Percentiles rank a stretch among this genome's conserved stretches.
Evolutionary conservation across 306 rosid species (phyloP).

Genomic region (Mimosa pudica): DNA sequence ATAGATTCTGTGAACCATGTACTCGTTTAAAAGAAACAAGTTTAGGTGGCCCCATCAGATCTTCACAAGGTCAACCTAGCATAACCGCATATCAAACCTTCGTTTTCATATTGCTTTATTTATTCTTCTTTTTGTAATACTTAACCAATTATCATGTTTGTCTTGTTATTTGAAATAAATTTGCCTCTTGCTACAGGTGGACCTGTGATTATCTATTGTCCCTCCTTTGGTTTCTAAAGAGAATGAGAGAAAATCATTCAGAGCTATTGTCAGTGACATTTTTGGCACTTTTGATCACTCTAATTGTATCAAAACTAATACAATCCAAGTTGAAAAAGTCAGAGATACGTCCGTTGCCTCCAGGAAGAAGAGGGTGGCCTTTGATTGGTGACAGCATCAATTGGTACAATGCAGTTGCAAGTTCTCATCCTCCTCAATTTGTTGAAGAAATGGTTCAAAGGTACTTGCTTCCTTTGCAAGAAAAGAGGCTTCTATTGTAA

Average conservation of each 20-base stretch:
- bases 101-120: slow-evolving; percentile 11
- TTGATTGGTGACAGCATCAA: slow-evolving; percentile 84
- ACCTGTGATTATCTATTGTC: slow-evolving; percentile 28
- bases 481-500: slow-evolving; percentile 30
- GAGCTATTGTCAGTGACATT: slow-evolving; percentile 45
- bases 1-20: slow-evolving; percentile 21
- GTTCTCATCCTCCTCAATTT: slow-evolving; percentile 82
- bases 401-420: slow-evolving; percentile 90
- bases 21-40: slow-evolving; percentile 33
- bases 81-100: slow-evolving; percentile 31
- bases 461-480: slow-evolving; percentile 42
- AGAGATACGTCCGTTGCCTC: slow-evolving; percentile 55
- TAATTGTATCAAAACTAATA: slow-evolving; percentile 42
- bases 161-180: slow-evolving; percentile 27
- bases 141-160: slow-evolving; percentile 34
- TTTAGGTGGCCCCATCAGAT: slow-evolving; percentile 46
- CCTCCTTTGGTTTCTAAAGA: slow-evolving; percentile 35
- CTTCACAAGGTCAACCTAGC: slow-evolving; percentile 51
- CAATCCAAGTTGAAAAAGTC: slow-evolving; percentile 29
- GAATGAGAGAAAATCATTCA: slow-evolving; percentile 52
- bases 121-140: not conserved
- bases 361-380: slow-evolving; percentile 94
- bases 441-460: slow-evolving; percentile 85
- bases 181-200: slow-evolving; percentile 37
- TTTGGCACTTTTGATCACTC: slow-evolving; percentile 36